Conservation (phyloP, 129 eudicot genomes). For the Centrapalus pauciflorus region DNA sequence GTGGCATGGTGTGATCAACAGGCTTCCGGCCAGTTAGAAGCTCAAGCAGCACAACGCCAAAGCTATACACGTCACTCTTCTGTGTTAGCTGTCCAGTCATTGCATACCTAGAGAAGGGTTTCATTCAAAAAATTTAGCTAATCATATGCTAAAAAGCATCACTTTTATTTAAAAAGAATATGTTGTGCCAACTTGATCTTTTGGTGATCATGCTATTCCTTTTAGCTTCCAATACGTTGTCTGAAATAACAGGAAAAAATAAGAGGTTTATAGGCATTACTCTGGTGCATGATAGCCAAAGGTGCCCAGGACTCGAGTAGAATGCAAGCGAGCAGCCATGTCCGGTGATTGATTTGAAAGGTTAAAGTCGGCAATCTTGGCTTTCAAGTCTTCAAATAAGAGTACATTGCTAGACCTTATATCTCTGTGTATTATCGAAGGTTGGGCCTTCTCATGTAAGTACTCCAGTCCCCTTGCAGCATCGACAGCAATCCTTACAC, state of each 20-base stretch:
- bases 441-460: conserved; percentile 84
- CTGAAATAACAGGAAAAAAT: not conserved
- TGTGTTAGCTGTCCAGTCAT: conserved; percentile 90
- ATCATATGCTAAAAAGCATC: not conserved
- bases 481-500: conserved; percentile 86
- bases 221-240: too few relatives aligned
- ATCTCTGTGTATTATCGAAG: conserved; percentile 79
- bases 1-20: conserved; percentile 93
- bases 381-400: conserved; percentile 72
- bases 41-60: conserved; percentile 85
- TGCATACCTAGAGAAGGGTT: conserved; percentile 50
- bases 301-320: conserved; percentile 86
- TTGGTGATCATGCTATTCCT: not conserved
- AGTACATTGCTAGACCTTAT: conserved; percentile 94
- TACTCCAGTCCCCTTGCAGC: conserved; percentile 95
- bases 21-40: conserved; percentile 90
- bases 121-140: not conserved
- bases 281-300: conserved; percentile 97
- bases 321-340: conserved; percentile 95
- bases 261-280: conserved; percentile 32
- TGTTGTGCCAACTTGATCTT: not conserved
- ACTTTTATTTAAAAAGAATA: too few relatives aligned
- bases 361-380: conserved; percentile 89
- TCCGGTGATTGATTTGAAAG: conserved; percentile 90
- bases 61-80: conserved; percentile 89